Evolutionary conservation across 2,329 filamentous ascomycete genomes (phyloP).

Genomic region (Furcasterigmium furcatum): DNA sequence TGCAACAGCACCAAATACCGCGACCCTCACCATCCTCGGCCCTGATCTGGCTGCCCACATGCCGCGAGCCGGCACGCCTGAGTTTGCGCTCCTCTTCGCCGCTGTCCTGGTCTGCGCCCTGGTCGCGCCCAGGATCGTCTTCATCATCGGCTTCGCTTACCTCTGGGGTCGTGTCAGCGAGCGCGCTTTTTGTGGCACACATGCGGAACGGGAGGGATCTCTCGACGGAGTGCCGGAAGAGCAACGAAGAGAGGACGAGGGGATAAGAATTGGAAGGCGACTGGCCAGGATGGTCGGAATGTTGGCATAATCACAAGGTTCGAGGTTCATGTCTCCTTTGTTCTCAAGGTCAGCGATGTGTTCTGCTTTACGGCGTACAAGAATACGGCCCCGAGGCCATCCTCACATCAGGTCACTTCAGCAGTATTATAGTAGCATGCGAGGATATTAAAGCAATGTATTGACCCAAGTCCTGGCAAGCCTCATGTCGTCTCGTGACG

Average conservation of each 20-base stretch:
- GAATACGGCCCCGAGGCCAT: no score
- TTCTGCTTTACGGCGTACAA: no score
- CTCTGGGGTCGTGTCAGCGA: not conserved
- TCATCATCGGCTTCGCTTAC: not conserved
- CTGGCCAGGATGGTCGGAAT: no score
- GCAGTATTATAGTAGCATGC: no score
- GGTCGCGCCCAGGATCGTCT: not conserved
- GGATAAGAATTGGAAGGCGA: no score
- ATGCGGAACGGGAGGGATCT: not conserved
- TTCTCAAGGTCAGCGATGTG: no score
- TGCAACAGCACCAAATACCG: not conserved
- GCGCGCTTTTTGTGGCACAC: not conserved
- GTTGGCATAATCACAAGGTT: no score
- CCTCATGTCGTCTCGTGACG: no score
- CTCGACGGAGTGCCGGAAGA: not conserved
- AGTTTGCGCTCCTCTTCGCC: conserved; percentile 1
- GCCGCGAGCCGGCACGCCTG: not conserved
- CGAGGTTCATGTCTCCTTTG: no score
- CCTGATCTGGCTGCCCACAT: not conserved
- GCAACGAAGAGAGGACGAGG: not conserved
- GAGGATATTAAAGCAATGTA: no score
- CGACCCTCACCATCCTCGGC: conserved; percentile 2
- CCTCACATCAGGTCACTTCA: no score
- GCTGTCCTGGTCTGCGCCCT: not conserved
- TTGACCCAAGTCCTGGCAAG: no score